Conservation (phyloP, 2,329 filamentous ascomycete genomes). For the Aspergillus sp. region DNA sequence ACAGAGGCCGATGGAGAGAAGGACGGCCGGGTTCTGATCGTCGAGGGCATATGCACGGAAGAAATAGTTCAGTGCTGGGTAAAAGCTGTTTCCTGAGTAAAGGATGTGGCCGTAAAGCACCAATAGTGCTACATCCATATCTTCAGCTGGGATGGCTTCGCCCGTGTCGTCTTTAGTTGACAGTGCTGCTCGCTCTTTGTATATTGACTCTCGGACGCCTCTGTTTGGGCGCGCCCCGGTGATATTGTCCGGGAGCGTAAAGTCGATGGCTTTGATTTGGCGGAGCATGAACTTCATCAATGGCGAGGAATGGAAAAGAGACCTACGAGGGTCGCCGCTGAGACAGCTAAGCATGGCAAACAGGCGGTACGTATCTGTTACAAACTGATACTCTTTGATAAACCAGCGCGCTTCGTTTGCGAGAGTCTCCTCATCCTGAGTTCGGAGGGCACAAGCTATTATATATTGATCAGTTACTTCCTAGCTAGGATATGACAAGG, state of each 20-base stretch:
- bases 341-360: conserved; percentile 77
- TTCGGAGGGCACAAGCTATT: conserved; percentile 75
- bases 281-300: conserved; percentile 89
- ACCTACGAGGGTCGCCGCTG: conserved; percentile 62
- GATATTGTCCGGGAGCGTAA: conserved; percentile 56
- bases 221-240: conserved; percentile 29
- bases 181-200: conserved; percentile 44
- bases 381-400: conserved; percentile 77
- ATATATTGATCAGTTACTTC: conserved; percentile 10
- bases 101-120: conserved; percentile 90
- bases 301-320: conserved; percentile 72
- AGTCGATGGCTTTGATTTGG: conserved; percentile 88
- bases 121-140: conserved; percentile 76
- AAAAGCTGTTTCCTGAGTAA: conserved; percentile 78
- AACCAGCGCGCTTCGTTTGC: conserved; percentile 77
- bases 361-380: conserved; percentile 79
- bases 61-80: conserved; percentile 84
- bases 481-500: not conserved
- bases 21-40: conserved; percentile 73
- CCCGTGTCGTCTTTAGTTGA: conserved; percentile 39
- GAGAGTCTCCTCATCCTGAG: conserved; percentile 73
- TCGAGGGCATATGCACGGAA: conserved; percentile 72
- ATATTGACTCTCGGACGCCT: conserved; percentile 42
- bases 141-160: conserved; percentile 37
- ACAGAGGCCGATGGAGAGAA: conserved; percentile 76